Percentiles rank a stretch among this genome's conserved stretches.
Conservation (phyloP, 139 green algal species). For the Picochlorum sp. region DNA sequence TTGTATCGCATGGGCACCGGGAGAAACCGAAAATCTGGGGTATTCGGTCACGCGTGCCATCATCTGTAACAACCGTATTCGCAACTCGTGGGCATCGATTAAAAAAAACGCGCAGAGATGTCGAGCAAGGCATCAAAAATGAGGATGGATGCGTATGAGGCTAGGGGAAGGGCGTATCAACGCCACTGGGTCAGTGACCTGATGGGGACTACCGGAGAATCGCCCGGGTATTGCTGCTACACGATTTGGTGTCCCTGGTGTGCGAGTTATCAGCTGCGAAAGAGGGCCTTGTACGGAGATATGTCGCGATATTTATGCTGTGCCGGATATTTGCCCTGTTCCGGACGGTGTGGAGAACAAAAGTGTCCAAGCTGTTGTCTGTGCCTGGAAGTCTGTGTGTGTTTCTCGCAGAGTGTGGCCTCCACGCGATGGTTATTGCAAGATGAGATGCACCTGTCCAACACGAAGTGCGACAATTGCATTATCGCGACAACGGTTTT, state of each 20-base stretch:
- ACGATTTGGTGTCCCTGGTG: slow-evolving; percentile 43
- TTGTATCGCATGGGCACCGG: too few species aligned
- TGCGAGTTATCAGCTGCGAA: slow-evolving; percentile 52
- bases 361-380: slow-evolving; percentile 62
- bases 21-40: too few species aligned
- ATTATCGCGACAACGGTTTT: slow-evolving; percentile 60
- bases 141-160: slow-evolving; percentile 11
- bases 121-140: slow-evolving; percentile 5
- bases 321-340: slow-evolving; percentile 66
- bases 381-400: slow-evolving; percentile 46
- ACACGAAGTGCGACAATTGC: slow-evolving; percentile 80
- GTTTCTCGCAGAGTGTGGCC: slow-evolving; percentile 33
- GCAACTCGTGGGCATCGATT: too few species aligned
- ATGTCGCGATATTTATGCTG: slow-evolving; percentile 68
- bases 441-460: slow-evolving; percentile 63
- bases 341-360: slow-evolving; percentile 44
- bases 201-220: background rate
- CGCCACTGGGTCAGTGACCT: slow-evolving; percentile 3
- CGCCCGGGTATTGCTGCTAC: slow-evolving; percentile 22
- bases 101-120: background rate
- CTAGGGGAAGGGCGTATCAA: slow-evolving; percentile 3
- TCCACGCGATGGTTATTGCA: slow-evolving; percentile 71
- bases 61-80: too few species aligned
- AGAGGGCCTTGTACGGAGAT: slow-evolving; percentile 61
- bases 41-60: too few species aligned